Evolutionary conservation across 441 rosid genomes (phyloP), one percentile per base, ranked within the genome.

Genomic region (Erodium trifolium): DNA sequence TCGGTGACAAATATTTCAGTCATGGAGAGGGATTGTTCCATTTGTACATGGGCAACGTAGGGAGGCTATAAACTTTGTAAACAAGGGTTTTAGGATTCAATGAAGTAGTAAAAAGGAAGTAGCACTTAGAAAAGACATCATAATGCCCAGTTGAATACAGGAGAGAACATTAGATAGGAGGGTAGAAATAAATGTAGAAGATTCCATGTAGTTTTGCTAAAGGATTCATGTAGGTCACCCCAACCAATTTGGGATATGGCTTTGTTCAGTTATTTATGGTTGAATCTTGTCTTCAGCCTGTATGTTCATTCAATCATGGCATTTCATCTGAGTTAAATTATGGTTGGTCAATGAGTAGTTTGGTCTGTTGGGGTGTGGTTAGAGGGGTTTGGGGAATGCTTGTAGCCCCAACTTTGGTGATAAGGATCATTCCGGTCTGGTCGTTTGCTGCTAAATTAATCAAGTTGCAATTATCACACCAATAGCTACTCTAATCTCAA

Each of bases 301-400:
- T 43, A 43, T 43, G 49, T 43, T 10, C 49, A 8, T 8, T 43
- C 49, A 31, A 31, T 43, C 49, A 43, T 43, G 49, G 49, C 49
- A 43, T 43, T 92, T 43, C 49, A 43, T 8, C 11, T 10, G 49
- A 2, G 49, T 43, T 43, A 13, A 43, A 12, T 43, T 9, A 43
- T 43, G 49, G 5, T 43, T 7, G 11, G 13, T 43, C 49, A 9
- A 43, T 9, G 49, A 13, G 13, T 13, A 16, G 17, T n/a, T 53
- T 53, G 60, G 6, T 53, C 18, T 53, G 19, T 0, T 16, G 60
- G 59, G 18, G 60, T 7, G 11, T 43, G 11, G 49, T 43, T 43
- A 12, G 60, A 53, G 14, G 60, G 8, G 60, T n/a, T 53, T 53
- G 60, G 60, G 49, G 13, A 43, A 43, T 43, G 9, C 49, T 9